These are phyloP conservation scores for Themeda triandra DNA, from an alignment of 176 grass and related monocot species.

Conservation along the genomic window DNA sequence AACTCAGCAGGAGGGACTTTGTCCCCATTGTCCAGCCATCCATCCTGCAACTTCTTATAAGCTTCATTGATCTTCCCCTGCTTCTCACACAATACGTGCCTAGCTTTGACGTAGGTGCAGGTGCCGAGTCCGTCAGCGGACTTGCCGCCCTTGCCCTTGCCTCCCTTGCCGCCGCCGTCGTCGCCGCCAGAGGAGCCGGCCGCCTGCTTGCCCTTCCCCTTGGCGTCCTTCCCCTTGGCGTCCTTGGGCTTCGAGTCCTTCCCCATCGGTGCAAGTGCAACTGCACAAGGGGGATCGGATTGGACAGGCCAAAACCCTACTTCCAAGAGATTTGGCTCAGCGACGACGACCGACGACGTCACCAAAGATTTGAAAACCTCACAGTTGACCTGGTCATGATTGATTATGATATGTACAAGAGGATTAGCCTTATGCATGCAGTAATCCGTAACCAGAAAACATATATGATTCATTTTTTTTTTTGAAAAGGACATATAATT, in stretches of 20 bases:
- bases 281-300: neutral
- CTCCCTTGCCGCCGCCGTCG: constrained; percentile 47
- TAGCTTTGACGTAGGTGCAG: constrained; percentile 95
- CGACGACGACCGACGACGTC: neutral
- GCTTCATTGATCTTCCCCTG: constrained; percentile 98
- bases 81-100: constrained; percentile 90
- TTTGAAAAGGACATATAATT: too few species aligned
- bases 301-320: constrained; percentile 31
- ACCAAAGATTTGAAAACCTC: too few species aligned
- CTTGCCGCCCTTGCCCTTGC: constrained; percentile 90
- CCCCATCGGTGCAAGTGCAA: constrained; percentile 46
- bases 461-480: too few species aligned
- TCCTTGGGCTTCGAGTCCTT: constrained; percentile 91
- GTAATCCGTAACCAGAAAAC: too few species aligned
- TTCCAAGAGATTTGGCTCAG: neutral
- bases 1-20: constrained; percentile 94
- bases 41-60: constrained; percentile 95
- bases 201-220: constrained; percentile 81
- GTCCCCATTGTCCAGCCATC: constrained; percentile 91
- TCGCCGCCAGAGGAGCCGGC: constrained; percentile 46
- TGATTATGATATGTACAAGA: too few species aligned
- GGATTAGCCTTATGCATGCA: too few species aligned
- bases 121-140: constrained; percentile 79
- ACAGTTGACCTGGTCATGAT: too few species aligned
- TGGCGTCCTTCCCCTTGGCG: constrained; percentile 61